Evolutionary conservation across 2,329 filamentous ascomycete species (phyloP).

Genomic region (Venturia effusa): DNA sequence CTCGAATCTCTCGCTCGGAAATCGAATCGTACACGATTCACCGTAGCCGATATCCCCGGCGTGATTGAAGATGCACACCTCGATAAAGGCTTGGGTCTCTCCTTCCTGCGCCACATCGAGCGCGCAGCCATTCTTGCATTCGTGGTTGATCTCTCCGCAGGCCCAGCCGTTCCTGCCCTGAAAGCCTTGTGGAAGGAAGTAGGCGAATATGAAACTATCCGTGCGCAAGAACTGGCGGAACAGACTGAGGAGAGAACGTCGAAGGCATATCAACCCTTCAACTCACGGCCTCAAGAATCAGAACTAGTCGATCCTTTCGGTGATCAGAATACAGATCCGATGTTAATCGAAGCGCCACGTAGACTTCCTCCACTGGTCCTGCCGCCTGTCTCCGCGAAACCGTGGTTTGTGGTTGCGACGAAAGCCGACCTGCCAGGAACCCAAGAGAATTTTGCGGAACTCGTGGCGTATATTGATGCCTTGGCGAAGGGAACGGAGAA

Average conservation of each 20-base stretch:
- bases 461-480: slow-evolving; percentile 60
- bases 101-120: slow-evolving; percentile 89
- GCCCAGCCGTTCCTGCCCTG: slow-evolving; percentile 68
- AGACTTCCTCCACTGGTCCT: slow-evolving; percentile 37
- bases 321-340: slow-evolving; percentile 4
- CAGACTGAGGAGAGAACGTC: slow-evolving; percentile 45
- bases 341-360: background rate
- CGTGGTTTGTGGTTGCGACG: slow-evolving; percentile 92
- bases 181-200: slow-evolving; percentile 85
- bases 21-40: slow-evolving; percentile 62
- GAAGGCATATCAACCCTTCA: slow-evolving; percentile 45
- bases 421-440: slow-evolving; percentile 80
- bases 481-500: slow-evolving; percentile 51
- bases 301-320: background rate
- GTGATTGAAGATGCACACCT: slow-evolving; percentile 87
- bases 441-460: slow-evolving; percentile 59
- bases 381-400: slow-evolving; percentile 80
- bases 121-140: slow-evolving; percentile 88
- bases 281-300: slow-evolving; percentile 13
- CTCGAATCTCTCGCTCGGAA: slow-evolving; percentile 35
- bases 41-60: slow-evolving; percentile 90
- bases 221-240: slow-evolving; percentile 59
- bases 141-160: slow-evolving; percentile 73
- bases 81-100: slow-evolving; percentile 80
- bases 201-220: slow-evolving; percentile 71